Evolutionary conservation across 441 rosid genomes (phyloP).

Genomic region (Raphanus hybrid): DNA sequence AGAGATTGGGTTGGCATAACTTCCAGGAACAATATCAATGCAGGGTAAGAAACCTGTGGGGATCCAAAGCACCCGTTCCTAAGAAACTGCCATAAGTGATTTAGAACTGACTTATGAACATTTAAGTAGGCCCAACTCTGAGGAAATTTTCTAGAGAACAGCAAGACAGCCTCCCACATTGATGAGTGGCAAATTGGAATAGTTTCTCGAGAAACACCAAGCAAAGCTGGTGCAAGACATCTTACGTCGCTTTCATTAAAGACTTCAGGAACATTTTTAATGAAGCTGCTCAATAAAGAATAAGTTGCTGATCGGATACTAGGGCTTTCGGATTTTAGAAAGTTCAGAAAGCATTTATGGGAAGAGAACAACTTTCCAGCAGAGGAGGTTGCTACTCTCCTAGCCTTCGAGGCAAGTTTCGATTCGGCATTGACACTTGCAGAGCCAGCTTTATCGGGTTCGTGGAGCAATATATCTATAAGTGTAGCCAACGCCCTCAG

Average conservation of each 20-base stretch:
- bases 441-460: slow-evolving; percentile 65
- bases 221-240: slow-evolving; percentile 67
- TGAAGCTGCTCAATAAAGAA: slow-evolving; percentile 67
- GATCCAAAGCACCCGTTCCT: slow-evolving; percentile 90
- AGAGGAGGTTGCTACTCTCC: slow-evolving; percentile 64
- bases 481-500: slow-evolving; percentile 86
- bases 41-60: slow-evolving; percentile 90
- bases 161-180: slow-evolving; percentile 88
- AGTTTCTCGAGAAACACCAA: slow-evolving; percentile 88
- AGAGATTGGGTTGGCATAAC: slow-evolving; percentile 63
- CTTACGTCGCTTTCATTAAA: slow-evolving; percentile 70
- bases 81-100: slow-evolving; percentile 56
- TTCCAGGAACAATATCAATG: slow-evolving; percentile 74
- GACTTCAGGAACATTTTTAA: slow-evolving; percentile 74
- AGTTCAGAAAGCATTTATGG: slow-evolving; percentile 76
- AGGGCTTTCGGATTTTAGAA: slow-evolving; percentile 74
- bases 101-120: slow-evolving; percentile 70
- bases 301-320: slow-evolving; percentile 82
- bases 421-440: slow-evolving; percentile 61
- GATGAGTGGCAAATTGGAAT: slow-evolving; percentile 86
- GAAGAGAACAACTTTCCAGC: slow-evolving; percentile 75
- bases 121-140: slow-evolving; percentile 75
- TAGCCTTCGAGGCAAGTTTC: slow-evolving; percentile 81
- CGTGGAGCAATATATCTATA: slow-evolving; percentile 71
- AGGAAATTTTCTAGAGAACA: slow-evolving; percentile 81